These are phyloP conservation scores for Schrenkiella parvula DNA, from an alignment of 345 rosid species.

Conservation along the genomic window DNA sequence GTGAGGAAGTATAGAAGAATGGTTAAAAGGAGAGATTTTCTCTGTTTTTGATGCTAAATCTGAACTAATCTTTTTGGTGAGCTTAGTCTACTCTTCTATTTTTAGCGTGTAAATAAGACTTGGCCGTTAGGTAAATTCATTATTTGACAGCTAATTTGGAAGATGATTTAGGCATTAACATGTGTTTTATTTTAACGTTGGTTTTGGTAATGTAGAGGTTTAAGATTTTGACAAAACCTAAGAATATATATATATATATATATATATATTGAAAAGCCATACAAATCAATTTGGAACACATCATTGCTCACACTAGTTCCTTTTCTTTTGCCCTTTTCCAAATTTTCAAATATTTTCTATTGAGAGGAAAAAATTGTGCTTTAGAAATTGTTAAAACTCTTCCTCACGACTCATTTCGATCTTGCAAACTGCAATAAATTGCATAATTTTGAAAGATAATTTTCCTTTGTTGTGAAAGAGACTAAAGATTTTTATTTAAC, in stretches of 20 bases:
- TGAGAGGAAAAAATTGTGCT: background rate
- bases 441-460: background rate
- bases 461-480: background rate
- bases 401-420: background rate
- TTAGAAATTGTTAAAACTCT: background rate
- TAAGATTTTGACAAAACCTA: background rate
- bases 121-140: conserved; percentile 7
- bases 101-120: conserved; percentile 24
- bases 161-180: background rate
- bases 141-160: conserved; percentile 8
- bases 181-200: background rate
- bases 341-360: no score
- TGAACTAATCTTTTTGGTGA: conserved; percentile 19
- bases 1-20: conserved; percentile 12
- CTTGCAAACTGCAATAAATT: background rate
- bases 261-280: no score
- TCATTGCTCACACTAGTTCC: no score
- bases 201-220: background rate
- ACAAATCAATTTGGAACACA: no score
- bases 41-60: conserved; percentile 5
- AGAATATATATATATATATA: no score
- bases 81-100: conserved; percentile 32
- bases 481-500: background rate
- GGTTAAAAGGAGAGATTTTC: conserved; percentile 22
- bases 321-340: no score